These are phyloP conservation scores for Fraxinus americana DNA, from an alignment of 257 asterid genomes.

Conservation along the genomic window DNA sequence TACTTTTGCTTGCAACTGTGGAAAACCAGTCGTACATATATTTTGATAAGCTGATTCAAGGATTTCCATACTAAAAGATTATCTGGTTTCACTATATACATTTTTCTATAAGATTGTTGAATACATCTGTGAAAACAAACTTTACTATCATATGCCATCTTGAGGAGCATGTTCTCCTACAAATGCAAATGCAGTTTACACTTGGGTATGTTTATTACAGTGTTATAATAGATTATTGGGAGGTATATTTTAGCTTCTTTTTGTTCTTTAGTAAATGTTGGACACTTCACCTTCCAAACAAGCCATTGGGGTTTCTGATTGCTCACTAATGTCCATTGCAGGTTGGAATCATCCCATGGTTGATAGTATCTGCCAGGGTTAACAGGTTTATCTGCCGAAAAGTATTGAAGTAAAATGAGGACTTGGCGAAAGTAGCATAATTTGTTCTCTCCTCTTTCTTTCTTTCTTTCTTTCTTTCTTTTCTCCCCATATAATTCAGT, in stretches of 20 bases:
- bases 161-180: neutral
- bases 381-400: constrained; percentile 76
- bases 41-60: neutral
- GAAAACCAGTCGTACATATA: neutral
- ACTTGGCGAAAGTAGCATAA: neutral
- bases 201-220: no score
- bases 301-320: neutral
- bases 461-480: neutral
- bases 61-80: neutral
- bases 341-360: constrained; percentile 96
- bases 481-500: neutral
- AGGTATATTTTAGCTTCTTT: neutral
- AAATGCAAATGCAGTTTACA: neutral
- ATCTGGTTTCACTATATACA: neutral
- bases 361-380: constrained; percentile 71
- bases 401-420: constrained; percentile 37
- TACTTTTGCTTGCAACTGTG: neutral
- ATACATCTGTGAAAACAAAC: no score
- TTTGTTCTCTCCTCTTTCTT: neutral
- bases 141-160: no score
- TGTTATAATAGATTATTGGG: neutral
- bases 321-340: constrained; percentile 35
- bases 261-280: neutral
- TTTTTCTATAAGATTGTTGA: neutral
- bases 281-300: neutral